Base-by-base conservation (phyloP, 768 basidiomycete species). In the Pleurotus pulmonarius region DNA sequence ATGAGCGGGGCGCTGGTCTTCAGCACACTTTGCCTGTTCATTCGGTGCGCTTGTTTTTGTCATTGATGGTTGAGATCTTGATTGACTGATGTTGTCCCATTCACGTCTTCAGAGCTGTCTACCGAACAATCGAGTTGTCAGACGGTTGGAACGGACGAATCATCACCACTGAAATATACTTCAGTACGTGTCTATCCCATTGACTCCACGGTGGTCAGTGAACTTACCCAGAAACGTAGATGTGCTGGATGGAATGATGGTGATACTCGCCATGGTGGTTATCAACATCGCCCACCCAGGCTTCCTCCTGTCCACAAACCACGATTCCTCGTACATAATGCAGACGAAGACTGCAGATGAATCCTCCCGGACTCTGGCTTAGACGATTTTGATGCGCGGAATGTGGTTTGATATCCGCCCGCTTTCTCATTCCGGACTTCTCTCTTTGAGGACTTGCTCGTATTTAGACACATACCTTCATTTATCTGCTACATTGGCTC, bases 211-310 rank as follows among this genome's bases (percentile, higher is more conserved):
- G 29, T 51, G 65, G 63, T 67, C 7, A 45, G 65, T 12, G 64
- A 67, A 57, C 55, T 15, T 65, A 64, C 64, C 55, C 64, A 26
- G 51, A 54, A 7, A 58, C 65, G 43, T 59, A 82, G 81, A 81
- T 62, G 67, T 77, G 5, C 68, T 83, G 22, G 83, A 83, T 62
- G 82, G 78, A 9, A 71, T 67, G 0, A 79, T 81, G 73, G 69
- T 83, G 44, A 64, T 71, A 6, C 59, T 83, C 20, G 81, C 82
- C 4, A 75, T 83, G 63, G 77, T 71, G 58, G 72, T 73, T 2
- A 64, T 80, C 44, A 81, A 80, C 65, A 52, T 80, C 53, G 65
- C 75, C 52, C 78, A 81, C 60, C 82, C 82, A 4, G 77, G 77
- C 5, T 49, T 63, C 20, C 67, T 79, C 29, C 65, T 80, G 6